phyloP scores from a whole-genome alignment of 1,139 yeast genomes.

The Zygoascus sp. region DNA sequence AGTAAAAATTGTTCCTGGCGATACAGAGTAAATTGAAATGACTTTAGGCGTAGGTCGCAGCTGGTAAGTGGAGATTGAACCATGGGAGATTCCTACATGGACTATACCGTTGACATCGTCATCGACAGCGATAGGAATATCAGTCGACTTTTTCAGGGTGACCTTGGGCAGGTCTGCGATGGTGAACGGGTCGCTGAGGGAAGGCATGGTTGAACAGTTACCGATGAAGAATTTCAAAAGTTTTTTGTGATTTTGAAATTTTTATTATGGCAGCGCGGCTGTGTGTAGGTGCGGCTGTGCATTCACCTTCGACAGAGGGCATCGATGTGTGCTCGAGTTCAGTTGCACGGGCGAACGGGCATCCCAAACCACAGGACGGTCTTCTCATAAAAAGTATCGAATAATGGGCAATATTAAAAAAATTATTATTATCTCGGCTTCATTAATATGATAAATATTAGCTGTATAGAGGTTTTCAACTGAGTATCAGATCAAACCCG shows the following conservation, averaged over 20 bases:
- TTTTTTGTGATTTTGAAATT: not conserved
- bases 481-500: no score
- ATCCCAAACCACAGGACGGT: no score
- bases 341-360: no score
- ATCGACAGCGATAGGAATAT: conserved; percentile 11
- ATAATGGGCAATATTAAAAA: no score
- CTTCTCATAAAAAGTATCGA: no score
- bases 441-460: no score
- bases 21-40: conserved; percentile 66
- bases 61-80: conserved; percentile 65
- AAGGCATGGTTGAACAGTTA: conserved; percentile 28
- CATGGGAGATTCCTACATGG: conserved; percentile 68
- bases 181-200: conserved; percentile 33
- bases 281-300: no score
- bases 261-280: not conserved
- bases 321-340: no score
- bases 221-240: not conserved
- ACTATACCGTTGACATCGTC: conserved; percentile 18
- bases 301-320: no score
- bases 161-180: conserved; percentile 32
- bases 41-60: conserved; percentile 78
- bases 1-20: conserved; percentile 53
- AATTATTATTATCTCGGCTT: no score
- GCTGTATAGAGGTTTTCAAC: no score
- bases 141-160: conserved; percentile 16